Evolutionary conservation across 768 basidiomycete genomes (phyloP), one percentile per base, ranked within the genome.

Genomic region (Mycena filopes): DNA sequence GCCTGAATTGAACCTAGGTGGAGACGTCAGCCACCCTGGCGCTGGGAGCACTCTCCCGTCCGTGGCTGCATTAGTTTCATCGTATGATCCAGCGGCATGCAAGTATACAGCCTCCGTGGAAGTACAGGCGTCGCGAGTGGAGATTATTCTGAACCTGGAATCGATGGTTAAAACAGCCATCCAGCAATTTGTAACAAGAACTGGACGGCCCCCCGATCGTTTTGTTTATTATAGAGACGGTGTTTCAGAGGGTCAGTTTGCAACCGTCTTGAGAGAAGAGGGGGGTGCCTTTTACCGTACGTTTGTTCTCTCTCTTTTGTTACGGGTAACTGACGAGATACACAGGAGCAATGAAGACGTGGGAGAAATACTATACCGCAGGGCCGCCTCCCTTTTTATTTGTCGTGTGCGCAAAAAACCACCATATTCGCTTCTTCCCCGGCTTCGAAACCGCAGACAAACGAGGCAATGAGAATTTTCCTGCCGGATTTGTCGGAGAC

Each of bases 81-180:
- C 84, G 41, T 79, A 85, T 15, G 89, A 90, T 66, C 76, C 75
- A 0, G 77, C 81, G 23, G 79, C 82, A 2, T 83, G 83, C 3
- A 83, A 84, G 65, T 90, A 90, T 66, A 70, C 84, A 28, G 89
- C 88, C 0, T 83, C 81, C 6, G 86, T 83, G 53, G 78, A 79
- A 12, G 82, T 88, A 2, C 89, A 90, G 71, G 74, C 70, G 1
- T 82, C 83, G 4, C 80, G 87, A 0, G 47, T 67, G 9, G 89
- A 90, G 62, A 87, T 90, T 38, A 89, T 90, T 12, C 81, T 84
- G 36, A 15, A 36, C 15, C 36, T 36, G 36, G 36, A 36, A 36
- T 10, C 36, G 10, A 36, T 36, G 36, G 36, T 36, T 36, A 11
- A 4, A 36, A 11, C 36, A 15, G 36, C 71, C 15, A 46, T 73